Evolutionary conservation across 805 yeast genomes (phyloP).

Genomic region (Komagataella populi): DNA sequence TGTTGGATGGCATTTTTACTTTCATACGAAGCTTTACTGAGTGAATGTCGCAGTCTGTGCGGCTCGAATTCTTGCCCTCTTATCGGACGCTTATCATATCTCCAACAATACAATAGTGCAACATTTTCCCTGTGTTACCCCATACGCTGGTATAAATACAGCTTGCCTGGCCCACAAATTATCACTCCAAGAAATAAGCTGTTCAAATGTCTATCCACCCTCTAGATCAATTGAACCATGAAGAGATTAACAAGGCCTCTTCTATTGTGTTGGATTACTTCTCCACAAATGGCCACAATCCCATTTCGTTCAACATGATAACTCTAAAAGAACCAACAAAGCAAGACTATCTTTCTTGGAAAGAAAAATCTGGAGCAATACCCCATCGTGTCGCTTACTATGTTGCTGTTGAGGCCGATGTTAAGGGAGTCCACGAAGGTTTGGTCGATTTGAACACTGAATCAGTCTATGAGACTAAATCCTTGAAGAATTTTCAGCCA

Average conservation of each 20-base stretch:
- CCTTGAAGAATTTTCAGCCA: constrained; percentile 55
- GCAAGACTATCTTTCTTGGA: constrained; percentile 50
- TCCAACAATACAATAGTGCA: not conserved
- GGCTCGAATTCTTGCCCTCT: not conserved
- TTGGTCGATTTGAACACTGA: constrained; percentile 41
- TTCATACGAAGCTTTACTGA: not conserved
- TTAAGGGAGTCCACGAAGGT: constrained; percentile 59
- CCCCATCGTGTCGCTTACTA: constrained; percentile 62
- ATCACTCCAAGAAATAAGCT: not conserved
- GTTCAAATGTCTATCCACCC: constrained; percentile 27
- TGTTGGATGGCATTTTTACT: not conserved
- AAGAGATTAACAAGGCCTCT: constrained; percentile 49
- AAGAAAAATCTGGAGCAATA: constrained; percentile 39
- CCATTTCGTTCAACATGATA: constrained; percentile 49
- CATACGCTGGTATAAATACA: not conserved
- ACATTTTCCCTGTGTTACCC: not conserved
- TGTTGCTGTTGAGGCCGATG: constrained; percentile 45
- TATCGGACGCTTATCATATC: not conserved
- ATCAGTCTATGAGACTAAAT: constrained; percentile 30
- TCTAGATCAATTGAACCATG: constrained; percentile 55
- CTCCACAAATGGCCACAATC: constrained; percentile 18
- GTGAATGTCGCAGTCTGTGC: not conserved
- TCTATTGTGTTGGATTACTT: constrained; percentile 33
- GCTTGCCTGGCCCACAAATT: not conserved
- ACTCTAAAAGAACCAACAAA: constrained; percentile 64